Evolutionary conservation across 768 basidiomycete species (phyloP).

Genomic region (Hericium rajendrae): DNA sequence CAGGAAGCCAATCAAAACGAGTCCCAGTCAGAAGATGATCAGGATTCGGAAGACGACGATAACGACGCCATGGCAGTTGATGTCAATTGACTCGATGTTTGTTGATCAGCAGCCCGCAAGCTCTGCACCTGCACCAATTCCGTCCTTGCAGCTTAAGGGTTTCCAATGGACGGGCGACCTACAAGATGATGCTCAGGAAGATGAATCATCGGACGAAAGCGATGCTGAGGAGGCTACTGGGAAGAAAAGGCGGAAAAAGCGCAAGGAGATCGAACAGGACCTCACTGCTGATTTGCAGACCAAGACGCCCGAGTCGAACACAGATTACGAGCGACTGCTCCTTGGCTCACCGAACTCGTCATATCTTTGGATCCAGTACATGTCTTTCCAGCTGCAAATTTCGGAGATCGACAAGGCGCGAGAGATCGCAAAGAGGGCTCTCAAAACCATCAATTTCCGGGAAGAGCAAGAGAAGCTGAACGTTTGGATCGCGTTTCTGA

Average conservation of each 20-base stretch:
- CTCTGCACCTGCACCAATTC: constrained; percentile 5
- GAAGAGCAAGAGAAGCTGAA: constrained; percentile 96
- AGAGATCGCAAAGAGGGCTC: constrained; percentile 74
- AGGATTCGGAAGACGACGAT: constrained; percentile 3
- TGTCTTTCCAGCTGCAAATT: constrained; percentile 97
- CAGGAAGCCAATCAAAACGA: constrained; percentile 8
- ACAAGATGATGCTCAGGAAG: constrained; percentile 29
- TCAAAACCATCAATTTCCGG: constrained; percentile 84
- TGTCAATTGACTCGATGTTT: constrained; percentile 19
- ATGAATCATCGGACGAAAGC: constrained; percentile 38
- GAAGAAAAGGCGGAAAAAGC: constrained; percentile 60
- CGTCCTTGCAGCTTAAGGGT: constrained; percentile 46
- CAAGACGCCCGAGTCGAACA: constrained; percentile 79
- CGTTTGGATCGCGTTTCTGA: constrained; percentile 94
- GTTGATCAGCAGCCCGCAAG: neutral
- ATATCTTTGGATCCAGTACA: constrained; percentile 97
- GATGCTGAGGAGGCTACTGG: constrained; percentile 34
- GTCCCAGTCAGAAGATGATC: constrained; percentile 6
- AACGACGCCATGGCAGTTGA: constrained; percentile 35
- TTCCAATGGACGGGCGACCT: constrained; percentile 60
- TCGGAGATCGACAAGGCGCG: constrained; percentile 94
- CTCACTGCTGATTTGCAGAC: constrained; percentile 83
- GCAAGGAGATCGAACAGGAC: constrained; percentile 68
- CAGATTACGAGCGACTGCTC: constrained; percentile 90
- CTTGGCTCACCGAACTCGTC: constrained; percentile 95